These are phyloP conservation scores for Suillus brevipes DNA, from an alignment of 768 basidiomycete species.

Conservation along the genomic window DNA sequence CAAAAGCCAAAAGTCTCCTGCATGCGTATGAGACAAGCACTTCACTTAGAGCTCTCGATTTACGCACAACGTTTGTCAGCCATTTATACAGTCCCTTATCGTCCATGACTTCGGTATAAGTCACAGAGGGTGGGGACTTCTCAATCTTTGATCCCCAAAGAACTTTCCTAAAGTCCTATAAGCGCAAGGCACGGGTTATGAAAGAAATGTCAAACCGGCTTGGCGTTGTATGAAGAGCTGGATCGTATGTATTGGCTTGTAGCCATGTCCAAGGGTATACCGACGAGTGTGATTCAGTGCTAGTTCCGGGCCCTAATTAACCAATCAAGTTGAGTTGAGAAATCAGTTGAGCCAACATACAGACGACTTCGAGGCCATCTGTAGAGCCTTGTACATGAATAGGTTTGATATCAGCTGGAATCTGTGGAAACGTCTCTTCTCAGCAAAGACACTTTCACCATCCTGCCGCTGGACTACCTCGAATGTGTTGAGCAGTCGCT, in stretches of 20 bases:
- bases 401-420: constrained; percentile 74
- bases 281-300: constrained; percentile 65
- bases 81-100: constrained; percentile 73
- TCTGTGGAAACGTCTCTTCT: constrained; percentile 44
- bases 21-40: constrained; percentile 5
- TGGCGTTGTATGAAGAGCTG: constrained; percentile 39
- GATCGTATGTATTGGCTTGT: constrained; percentile 76
- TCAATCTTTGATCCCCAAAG: constrained; percentile 82
- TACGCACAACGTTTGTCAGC: constrained; percentile 74
- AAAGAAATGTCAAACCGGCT: constrained; percentile 43
- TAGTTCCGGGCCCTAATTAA: constrained; percentile 22
- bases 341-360: constrained; percentile 42
- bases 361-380: constrained; percentile 73
- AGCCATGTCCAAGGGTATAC: constrained; percentile 90
- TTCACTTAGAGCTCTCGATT: not conserved
- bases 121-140: constrained; percentile 70
- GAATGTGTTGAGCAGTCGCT: constrained; percentile 85
- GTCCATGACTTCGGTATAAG: constrained; percentile 73
- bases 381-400: constrained; percentile 51
- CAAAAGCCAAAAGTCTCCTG: constrained; percentile 90
- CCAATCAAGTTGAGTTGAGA: not conserved
- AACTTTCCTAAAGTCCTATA: constrained; percentile 47
- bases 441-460: constrained; percentile 1
- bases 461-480: constrained; percentile 47
- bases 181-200: not conserved